Conservation (phyloP, 2,329 filamentous ascomycete species). For the Coniella lustricola region DNA sequence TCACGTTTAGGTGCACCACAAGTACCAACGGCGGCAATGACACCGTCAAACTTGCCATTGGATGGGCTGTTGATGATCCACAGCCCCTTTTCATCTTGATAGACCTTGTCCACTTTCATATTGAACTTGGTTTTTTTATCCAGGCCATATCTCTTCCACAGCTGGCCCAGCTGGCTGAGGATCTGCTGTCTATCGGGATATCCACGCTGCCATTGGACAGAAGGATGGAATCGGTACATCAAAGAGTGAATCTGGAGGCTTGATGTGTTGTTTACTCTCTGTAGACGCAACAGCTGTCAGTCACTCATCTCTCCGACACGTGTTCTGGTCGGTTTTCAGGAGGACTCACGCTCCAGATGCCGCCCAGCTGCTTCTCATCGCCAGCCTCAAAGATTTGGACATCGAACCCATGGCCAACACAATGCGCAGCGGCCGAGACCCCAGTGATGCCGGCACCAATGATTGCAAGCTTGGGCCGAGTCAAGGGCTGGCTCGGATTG, state of each 20-base stretch:
- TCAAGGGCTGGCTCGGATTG: conserved; percentile 46
- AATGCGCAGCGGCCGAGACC: conserved; percentile 73
- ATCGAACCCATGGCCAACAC: conserved; percentile 79
- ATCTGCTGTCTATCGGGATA: conserved; percentile 75
- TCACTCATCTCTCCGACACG: neutral
- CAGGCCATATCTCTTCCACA: conserved; percentile 72
- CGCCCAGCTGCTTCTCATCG: conserved; percentile 58
- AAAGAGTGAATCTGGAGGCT: conserved; percentile 76
- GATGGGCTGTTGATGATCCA: conserved; percentile 73
- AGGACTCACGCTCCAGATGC: conserved; percentile 67
- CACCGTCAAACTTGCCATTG: conserved; percentile 68
- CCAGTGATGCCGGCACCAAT: conserved; percentile 68
- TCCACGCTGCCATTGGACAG: conserved; percentile 65
- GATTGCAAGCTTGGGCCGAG: conserved; percentile 59
- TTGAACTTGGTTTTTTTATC: conserved; percentile 66
- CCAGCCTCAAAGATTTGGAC: conserved; percentile 73
- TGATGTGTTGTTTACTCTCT: conserved; percentile 76
- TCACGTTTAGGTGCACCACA: conserved; percentile 56
- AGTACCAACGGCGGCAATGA: conserved; percentile 72
- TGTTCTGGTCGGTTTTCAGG: neutral
- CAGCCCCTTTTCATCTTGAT: conserved; percentile 58
- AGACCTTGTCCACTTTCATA: conserved; percentile 60
- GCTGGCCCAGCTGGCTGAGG: conserved; percentile 58
- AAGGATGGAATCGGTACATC: conserved; percentile 85
- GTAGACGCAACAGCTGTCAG: neutral